A percentile compares a stretch with the other conserved stretches of the same genome.
phyloP scores from a whole-genome alignment of 208 protist species.

The Borovskyia barvae region DNA sequence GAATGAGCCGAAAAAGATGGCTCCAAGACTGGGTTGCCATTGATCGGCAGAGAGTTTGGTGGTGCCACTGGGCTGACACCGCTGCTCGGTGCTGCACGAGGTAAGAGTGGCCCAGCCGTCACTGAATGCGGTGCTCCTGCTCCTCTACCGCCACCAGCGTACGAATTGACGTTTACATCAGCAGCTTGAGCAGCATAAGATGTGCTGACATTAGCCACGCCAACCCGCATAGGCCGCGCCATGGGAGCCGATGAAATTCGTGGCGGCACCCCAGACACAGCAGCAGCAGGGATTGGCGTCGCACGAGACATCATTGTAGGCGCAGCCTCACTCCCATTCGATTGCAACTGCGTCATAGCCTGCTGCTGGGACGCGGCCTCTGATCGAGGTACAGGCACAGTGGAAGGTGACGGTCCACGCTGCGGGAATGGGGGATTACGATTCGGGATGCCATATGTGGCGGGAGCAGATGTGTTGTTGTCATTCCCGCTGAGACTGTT shows the following conservation, averaged over 20 bases:
- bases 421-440: constrained; percentile 1
- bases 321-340: too few species aligned
- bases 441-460: not conserved
- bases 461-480: not conserved
- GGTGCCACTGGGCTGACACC: not conserved
- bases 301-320: too few species aligned
- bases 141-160: constrained; percentile 6
- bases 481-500: constrained; percentile 1
- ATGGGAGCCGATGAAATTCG: constrained; percentile 29
- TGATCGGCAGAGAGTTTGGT: not conserved
- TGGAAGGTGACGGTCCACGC: constrained; percentile 14
- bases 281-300: not conserved
- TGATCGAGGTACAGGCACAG: constrained; percentile 19
- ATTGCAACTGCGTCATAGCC: not conserved
- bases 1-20: too few species aligned
- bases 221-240: constrained; percentile 10
- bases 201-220: not conserved
- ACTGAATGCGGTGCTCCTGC: not conserved
- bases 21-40: too few species aligned
- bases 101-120: constrained; percentile 1
- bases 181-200: constrained; percentile 8
- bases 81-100: constrained; percentile 6
- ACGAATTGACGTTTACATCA: constrained; percentile 1
- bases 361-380: constrained; percentile 11
- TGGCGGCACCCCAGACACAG: constrained; percentile 16